Base-by-base conservation (phyloP, 768 basidiomycete genomes). In the Basidioascus undulatus region DNA sequence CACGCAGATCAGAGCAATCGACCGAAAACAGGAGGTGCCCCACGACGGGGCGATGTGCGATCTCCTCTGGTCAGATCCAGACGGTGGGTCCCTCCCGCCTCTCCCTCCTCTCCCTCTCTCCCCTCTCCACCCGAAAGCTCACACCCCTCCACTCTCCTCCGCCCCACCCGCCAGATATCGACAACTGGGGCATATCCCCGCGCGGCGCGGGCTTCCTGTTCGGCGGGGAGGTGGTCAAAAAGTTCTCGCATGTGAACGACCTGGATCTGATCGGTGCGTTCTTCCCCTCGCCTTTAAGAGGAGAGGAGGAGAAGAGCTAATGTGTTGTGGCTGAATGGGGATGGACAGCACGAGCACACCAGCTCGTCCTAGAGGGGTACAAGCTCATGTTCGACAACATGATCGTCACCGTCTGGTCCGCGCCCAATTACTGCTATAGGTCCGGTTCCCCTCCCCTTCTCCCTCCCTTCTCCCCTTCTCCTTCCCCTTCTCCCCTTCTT, bases 21-120 rank as follows among this genome's bases (percentile, higher is more conserved):
- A 94, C 63, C 63, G 89, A 26, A 86, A 87, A 57, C 84, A 89
- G 58, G 89, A 96, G 55, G 89, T 96, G 19, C 89, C 89, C 21
- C 89, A 96, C 57, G 89, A 96, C 55, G 89, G 89, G 11, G 75
- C 86, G 7, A 94, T 96, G 89, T 96, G 89, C 54, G 89, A 96
- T 60, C 64, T 96, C 2, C 65, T 96, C n/a, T 96, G 89, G 89
- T 92, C 87, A 44, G 89, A 96, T 64, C 89, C 89, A 34, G 89
- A 96, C 57, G 87, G 86, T 86, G 42, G 48, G 67, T 2, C 16
- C 24, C 27, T 30, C 28, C 8, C 19, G 0, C 13, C 11, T 33
- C 3, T 31, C 9, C 40, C 34, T 10, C 10, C 18, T 24, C 40
- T 21, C 31, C 31, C 39, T 25, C 18, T 9, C 31, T 19, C 8